These are phyloP conservation scores for Globisporangium okanoganense DNA, from an alignment of 352 stramenopile species.

Conservation along the genomic window DNA sequence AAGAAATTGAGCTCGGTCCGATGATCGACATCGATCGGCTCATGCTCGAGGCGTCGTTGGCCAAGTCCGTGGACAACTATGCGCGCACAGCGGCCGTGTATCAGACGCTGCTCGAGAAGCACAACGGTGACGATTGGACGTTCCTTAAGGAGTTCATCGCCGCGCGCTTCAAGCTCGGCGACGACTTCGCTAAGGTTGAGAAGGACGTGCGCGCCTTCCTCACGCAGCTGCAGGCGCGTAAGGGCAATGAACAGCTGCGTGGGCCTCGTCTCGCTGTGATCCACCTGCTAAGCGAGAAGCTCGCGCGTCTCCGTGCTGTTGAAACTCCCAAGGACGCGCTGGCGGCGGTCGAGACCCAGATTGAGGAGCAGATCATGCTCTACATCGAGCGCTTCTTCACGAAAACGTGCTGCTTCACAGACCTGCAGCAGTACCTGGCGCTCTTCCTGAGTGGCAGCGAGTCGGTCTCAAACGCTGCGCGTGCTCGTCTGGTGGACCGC, in stretches of 20 bases:
- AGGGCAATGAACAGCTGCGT: conserved; percentile 52
- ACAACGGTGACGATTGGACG: conserved; percentile 81
- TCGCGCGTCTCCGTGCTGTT: conserved; percentile 26
- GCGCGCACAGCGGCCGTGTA: conserved; percentile 52
- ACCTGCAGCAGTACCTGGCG: conserved; percentile 75
- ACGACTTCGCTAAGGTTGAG: conserved; percentile 21
- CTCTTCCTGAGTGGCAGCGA: conserved; percentile 26
- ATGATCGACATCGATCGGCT: conserved; percentile 79
- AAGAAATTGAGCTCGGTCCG: conserved; percentile 81
- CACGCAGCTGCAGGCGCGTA: conserved; percentile 34
- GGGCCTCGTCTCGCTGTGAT: conserved; percentile 66
- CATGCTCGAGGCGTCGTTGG: conserved; percentile 60
- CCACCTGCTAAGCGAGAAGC: conserved; percentile 47
- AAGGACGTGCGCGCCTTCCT: conserved; percentile 37
- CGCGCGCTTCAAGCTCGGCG: conserved; percentile 38
- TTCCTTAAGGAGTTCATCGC: conserved; percentile 69
- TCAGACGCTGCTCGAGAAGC: conserved; percentile 54
- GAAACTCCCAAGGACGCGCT: conserved; percentile 15
- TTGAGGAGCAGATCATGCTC: conserved; percentile 43
- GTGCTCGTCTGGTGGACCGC: conserved; percentile 30
- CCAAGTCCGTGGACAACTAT: conserved; percentile 46
- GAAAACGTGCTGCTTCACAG: conserved; percentile 85
- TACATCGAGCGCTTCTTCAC: conserved; percentile 72
- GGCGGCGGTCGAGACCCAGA: conserved; percentile 29
- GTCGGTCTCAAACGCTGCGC: conserved; percentile 29